Evolutionary conservation across 2,329 filamentous ascomycete species (phyloP).

Genomic region (Colletotrichum echinochloae): DNA sequence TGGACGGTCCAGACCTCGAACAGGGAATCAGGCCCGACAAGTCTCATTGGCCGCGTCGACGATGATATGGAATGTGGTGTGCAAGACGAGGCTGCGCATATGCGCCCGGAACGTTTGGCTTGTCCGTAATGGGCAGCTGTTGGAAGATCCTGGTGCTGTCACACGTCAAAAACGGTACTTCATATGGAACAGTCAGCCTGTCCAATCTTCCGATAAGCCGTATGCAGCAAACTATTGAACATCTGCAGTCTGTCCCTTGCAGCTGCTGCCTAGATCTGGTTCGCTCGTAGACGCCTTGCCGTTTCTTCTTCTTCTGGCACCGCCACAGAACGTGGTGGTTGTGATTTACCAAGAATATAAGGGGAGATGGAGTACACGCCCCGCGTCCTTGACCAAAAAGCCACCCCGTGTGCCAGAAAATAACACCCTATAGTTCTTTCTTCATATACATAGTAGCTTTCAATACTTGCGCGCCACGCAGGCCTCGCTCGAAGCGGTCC

Average conservation of each 20-base stretch:
- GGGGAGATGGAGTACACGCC: background rate
- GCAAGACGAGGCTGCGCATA: background rate
- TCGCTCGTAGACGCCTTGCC: no score
- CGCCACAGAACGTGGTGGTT: no score
- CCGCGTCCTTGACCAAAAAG: background rate
- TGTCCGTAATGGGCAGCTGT: background rate
- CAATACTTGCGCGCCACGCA: no score
- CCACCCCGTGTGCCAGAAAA: no score
- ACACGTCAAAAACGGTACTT: background rate
- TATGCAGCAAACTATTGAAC: background rate
- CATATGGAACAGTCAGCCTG: background rate
- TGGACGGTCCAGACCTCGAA: background rate
- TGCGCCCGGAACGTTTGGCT: background rate
- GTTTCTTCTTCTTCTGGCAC: background rate
- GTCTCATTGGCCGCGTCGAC: background rate
- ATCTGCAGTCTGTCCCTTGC: background rate
- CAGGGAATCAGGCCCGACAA: rapidly evolving
- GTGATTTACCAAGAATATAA: background rate
- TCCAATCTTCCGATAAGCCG: background rate
- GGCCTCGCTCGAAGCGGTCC: no score
- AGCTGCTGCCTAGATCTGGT: background rate
- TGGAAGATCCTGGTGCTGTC: background rate
- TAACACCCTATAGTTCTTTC: no score
- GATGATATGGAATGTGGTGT: background rate
- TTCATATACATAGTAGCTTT: no score